phyloP scores from a whole-genome alignment of 108 stramenopile genomes.

The Schizochytrium sp. region DNA sequence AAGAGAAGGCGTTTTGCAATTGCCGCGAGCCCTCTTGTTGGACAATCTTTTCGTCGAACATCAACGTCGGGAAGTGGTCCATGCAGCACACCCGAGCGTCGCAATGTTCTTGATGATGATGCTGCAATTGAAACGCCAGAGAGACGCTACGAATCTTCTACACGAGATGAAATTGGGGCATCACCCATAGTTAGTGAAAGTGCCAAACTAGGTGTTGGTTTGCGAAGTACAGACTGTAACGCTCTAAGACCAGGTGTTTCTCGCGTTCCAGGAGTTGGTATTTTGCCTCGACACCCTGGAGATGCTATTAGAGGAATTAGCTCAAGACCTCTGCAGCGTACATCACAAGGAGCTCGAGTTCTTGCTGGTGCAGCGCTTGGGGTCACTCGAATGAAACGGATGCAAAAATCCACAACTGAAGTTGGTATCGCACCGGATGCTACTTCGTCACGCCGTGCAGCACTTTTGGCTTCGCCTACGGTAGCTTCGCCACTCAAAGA shows the following conservation, averaged over 20 bases:
- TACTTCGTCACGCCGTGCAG: neutral
- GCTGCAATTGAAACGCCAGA: neutral
- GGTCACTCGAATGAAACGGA: neutral
- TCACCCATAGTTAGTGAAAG: neutral
- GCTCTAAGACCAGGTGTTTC: too few relatives aligned
- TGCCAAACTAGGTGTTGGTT: neutral
- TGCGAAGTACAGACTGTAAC: too few relatives aligned
- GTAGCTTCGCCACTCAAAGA: constrained; percentile 21
- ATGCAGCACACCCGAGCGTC: neutral
- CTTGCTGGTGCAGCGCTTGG: constrained; percentile 14
- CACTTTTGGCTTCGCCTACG: constrained; percentile 14
- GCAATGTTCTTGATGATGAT: neutral
- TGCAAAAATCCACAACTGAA: neutral
- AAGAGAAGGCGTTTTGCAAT: neutral
- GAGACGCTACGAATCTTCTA: neutral
- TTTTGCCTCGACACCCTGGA: neutral
- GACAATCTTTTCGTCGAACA: neutral
- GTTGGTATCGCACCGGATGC: neutral
- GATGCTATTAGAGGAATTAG: neutral
- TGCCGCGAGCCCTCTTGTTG: constrained; percentile 29
- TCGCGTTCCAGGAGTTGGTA: too few relatives aligned
- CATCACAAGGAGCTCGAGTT: neutral
- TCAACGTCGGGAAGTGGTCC: neutral
- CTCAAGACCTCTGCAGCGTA: neutral
- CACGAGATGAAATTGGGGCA: neutral